Evolutionary conservation across 2,329 filamentous ascomycete genomes (phyloP), one percentile per base, ranked within the genome.

Genomic region (Aspergillus sp.): DNA sequence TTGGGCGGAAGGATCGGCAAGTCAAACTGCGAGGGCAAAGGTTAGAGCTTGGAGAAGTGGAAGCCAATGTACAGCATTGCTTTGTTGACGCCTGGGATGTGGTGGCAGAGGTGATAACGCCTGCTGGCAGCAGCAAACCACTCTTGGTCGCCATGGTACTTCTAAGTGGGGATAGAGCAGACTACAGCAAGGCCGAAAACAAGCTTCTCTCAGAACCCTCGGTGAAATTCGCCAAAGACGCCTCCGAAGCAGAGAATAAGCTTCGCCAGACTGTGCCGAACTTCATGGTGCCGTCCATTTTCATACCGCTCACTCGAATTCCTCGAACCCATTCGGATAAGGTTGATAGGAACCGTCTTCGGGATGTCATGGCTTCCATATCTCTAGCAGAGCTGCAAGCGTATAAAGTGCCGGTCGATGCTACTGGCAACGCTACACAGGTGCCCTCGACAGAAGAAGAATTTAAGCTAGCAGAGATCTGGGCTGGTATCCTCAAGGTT

Each of bases 11-110:
- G 16, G 60, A 62, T n/a, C 51, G 44, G 1, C 60, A 62, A 33
- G 54, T 59, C 32, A 95, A 95, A 66, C 79, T 95, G 10, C 81
- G 88, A 35, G 90, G 90, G 0, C 87, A 93, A 59, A 79, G 90
- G 45, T 85, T 95, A 24, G 90, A 95, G 65, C 47, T 56, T 7
- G 51, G 51, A 8, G 56, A 54, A 38, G 49, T 51, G 17, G 55
- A 54, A 22, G 24, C 45, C 24, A n/a, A 16, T 16, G 17, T 41
- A 8, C 38, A n/a, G 8, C 8, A 8, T n/a, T 9, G 38, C 38
- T 9, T 41, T 6, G 8, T 9, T 7, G 38, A 19, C 8, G n/a
- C n/a, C 6, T n/a, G 8, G 8, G 38, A 41, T 8, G 38, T n/a
- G 6, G 38, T 41, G 6, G 38, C 38, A 6, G 38, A 41, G 38